Evolutionary conservation across 2,329 filamentous ascomycete species (phyloP).

Genomic region (Blastomyces silverae): DNA sequence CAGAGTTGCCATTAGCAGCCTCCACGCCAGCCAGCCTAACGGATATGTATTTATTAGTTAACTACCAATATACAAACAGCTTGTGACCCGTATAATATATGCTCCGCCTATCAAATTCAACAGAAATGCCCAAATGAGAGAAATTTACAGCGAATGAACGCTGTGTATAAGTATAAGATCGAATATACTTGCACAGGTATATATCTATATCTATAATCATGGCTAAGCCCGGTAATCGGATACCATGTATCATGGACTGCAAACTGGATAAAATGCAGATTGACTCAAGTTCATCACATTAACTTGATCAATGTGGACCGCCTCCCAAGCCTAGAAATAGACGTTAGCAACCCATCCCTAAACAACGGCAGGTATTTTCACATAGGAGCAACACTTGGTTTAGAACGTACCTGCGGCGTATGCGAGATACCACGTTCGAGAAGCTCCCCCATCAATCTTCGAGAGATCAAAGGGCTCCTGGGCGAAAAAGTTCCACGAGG

Average conservation of each 20-base stretch:
- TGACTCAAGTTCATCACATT: background rate
- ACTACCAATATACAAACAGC: background rate
- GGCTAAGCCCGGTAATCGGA: background rate
- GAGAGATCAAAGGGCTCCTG: conserved; percentile 56
- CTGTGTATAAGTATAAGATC: background rate
- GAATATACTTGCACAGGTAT: background rate
- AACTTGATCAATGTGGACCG: conserved; percentile 15
- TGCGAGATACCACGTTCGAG: conserved; percentile 76
- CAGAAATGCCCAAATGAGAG: background rate
- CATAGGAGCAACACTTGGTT: background rate
- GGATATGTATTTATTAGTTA: background rate
- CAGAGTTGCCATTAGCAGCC: background rate
- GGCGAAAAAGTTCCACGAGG: conserved; percentile 69
- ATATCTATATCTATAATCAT: conserved; percentile 3
- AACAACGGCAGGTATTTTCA: background rate
- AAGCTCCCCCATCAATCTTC: conserved; percentile 70
- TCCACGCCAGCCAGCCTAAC: background rate
- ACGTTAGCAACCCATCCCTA: conserved; percentile 6
- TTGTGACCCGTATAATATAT: background rate
- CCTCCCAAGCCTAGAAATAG: conserved; percentile 19
- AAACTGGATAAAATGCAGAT: background rate
- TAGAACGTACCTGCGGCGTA: conserved; percentile 59
- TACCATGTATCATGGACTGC: background rate
- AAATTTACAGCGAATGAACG: background rate
- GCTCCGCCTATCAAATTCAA: background rate